Conservation (phyloP, 75 land plant genomes). For the Isoetes taiwanensis region DNA sequence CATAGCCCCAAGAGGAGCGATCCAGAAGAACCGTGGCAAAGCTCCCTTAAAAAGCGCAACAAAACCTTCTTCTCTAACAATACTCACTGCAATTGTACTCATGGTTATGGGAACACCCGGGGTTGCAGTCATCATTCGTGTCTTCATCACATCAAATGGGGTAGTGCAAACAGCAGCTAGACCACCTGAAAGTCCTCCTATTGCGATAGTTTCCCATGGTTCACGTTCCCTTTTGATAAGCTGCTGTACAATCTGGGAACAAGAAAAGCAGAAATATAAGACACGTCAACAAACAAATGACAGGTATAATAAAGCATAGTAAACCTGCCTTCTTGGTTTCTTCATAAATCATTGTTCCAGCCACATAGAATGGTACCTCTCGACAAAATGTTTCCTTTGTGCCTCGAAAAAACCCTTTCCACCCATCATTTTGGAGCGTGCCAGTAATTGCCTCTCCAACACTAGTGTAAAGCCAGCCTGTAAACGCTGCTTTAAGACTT, state of each 20-base stretch:
- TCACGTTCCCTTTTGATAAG: conserved; percentile 62
- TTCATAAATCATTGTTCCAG: conserved; percentile 82
- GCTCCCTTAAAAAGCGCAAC: conserved; percentile 95
- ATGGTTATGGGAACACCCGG: conserved; percentile 54
- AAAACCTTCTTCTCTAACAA: conserved; percentile 75
- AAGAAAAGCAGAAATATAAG: too few species aligned
- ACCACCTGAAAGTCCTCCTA: conserved; percentile 91
- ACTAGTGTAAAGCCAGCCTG: conserved; percentile 94
- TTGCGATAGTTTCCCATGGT: conserved; percentile 77
- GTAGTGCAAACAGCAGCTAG: conserved; percentile 84
- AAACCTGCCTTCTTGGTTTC: conserved; percentile 81
- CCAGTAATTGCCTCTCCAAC: conserved; percentile 86
- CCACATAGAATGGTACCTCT: conserved; percentile 96
- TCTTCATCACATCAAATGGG: conserved; percentile 96
- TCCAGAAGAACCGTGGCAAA: conserved; percentile 91
- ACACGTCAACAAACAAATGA: too few species aligned
- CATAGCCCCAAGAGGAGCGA: conserved; percentile 98
- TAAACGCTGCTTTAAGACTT: conserved; percentile 79
- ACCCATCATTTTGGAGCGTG: conserved; percentile 72
- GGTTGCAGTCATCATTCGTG: conserved; percentile 87
- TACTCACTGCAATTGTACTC: conserved; percentile 58
- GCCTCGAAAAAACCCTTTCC: conserved; percentile 86
- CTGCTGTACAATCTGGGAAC: conserved; percentile 39
- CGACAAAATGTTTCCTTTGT: conserved; percentile 89
- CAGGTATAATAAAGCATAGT: too few species aligned